A percentile compares a stretch with the other conserved stretches of the same genome.
These are phyloP conservation scores for Botryococcus braunii DNA, from an alignment of 163 green algal genomes.

Conservation along the genomic window DNA sequence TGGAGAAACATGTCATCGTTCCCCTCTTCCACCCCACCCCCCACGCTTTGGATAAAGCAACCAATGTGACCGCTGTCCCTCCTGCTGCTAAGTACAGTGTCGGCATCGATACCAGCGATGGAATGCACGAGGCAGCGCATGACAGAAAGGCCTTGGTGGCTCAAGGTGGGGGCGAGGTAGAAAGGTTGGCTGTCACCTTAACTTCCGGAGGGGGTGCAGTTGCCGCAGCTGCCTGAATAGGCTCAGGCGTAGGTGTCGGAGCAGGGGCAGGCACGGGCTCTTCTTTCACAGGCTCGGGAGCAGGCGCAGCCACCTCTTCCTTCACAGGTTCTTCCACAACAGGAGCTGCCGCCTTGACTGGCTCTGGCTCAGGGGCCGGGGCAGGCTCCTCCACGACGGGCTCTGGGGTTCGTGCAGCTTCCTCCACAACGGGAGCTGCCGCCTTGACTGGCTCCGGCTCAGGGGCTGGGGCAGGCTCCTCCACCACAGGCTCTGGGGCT, in stretches of 20 bases:
- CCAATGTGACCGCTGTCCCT: no score
- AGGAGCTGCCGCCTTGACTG: constrained; percentile 5
- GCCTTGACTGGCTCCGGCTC: constrained; percentile 2
- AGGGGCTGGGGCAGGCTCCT: constrained; percentile 4
- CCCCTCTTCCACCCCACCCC: no score
- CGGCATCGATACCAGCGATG: no score
- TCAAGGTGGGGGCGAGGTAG: no score
- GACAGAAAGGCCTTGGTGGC: no score
- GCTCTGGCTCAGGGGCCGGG: not conserved
- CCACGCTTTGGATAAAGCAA: no score
- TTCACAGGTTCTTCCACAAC: constrained; percentile 7
- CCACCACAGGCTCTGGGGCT: constrained; percentile 15
- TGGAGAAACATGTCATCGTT: no score
- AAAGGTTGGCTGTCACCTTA: no score
- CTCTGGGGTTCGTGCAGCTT: not conserved
- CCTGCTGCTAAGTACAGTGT: no score
- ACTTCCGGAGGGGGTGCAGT: not conserved
- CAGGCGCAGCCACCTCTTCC: not conserved
- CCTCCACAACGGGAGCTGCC: not conserved
- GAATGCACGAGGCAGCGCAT: no score
- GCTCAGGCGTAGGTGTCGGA: not conserved
- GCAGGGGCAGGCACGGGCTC: not conserved
- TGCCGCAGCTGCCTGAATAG: not conserved
- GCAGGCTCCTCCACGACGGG: constrained; percentile 1
- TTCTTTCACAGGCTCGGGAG: not conserved